These are phyloP conservation scores for Sungouiozyma intestinalis DNA, from an alignment of 805 yeast species.

Conservation along the genomic window DNA sequence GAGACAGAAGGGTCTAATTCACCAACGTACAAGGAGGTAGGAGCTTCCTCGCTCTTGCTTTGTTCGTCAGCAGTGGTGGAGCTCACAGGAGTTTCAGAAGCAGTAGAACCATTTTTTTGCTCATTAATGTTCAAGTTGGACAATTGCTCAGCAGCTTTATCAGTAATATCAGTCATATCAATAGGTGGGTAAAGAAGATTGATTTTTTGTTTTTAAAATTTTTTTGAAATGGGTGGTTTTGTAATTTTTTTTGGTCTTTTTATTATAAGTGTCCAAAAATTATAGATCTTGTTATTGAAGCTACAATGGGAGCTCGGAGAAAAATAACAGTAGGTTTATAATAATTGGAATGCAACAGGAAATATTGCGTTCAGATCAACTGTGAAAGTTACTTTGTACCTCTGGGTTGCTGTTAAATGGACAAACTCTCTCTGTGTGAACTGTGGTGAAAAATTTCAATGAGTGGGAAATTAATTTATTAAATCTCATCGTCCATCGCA, in stretches of 20 bases:
- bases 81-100: slow-evolving; percentile 18
- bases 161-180: slow-evolving; percentile 30
- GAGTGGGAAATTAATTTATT: neutral
- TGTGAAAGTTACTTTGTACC: neutral
- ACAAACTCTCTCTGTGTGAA: neutral
- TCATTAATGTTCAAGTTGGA: slow-evolving; percentile 27
- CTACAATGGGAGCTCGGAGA: neutral
- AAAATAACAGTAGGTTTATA: neutral
- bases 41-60: slow-evolving; percentile 36
- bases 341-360: neutral
- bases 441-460: neutral
- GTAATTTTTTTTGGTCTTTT: slow-evolving; percentile 15
- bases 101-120: slow-evolving; percentile 20
- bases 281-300: neutral
- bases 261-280: slow-evolving; percentile 1
- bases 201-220: slow-evolving; percentile 12
- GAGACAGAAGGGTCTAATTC: slow-evolving; percentile 88
- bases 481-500: neutral
- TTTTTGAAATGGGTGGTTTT: slow-evolving; percentile 12
- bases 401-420: neutral
- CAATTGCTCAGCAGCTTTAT: slow-evolving; percentile 29
- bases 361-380: neutral
- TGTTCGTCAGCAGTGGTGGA: slow-evolving; percentile 11
- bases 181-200: slow-evolving; percentile 2
- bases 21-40: slow-evolving; percentile 93